Evolutionary conservation across 2,329 filamentous ascomycete genomes (phyloP), one percentile per base, ranked within the genome.

Genomic region (Cercospora janseana): DNA sequence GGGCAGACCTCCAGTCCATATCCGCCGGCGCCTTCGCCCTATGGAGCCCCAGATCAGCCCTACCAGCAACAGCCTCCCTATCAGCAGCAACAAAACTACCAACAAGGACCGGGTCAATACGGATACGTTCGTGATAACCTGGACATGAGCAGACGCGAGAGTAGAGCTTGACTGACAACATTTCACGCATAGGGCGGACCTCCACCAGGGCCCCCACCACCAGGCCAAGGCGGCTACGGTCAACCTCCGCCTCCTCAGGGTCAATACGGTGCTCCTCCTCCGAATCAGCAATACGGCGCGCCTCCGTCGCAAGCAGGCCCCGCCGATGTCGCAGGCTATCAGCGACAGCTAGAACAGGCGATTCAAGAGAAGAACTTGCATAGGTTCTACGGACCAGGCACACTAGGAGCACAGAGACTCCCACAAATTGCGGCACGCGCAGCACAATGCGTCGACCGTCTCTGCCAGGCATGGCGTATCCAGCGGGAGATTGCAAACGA

Each of bases 351-450:
- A 35, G 71, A 79, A 56, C 65, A 67, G 28, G 76, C 76, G 4
- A 78, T 85, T 58, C 79, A 80, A 61, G 80, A 84, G 69, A 83
- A 82, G 66, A 68, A 73, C 9, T 69, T 85, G 8, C 76, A 82
- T 55, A 64, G 62, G 44, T 82, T 83, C 68, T 82, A 81, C 60
- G 79, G 79, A 2, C 79, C 77, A 6, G 75, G 76, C 54, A 75
- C 74, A 42, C 76, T 73, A 2, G 62, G 69, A 18, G 61, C 78
- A 16, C 75, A 79, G 48, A 55, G 52, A 15, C 47, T 67, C 3
- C 63, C 61, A 21, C 73, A 76, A 55, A 78, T 79, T 47, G 77
- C 77, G 4, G 64, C 70, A 28, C 70, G 71, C 31, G 78, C 77
- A 10, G 66, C 71, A 3, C 63, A 68, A 43, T 76, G 79, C 62